A percentile compares a stretch with the other conserved stretches of the same genome.
phyloP scores from a whole-genome alignment of 2,329 filamentous ascomycete genomes.

The Fusarium robinianum region DNA sequence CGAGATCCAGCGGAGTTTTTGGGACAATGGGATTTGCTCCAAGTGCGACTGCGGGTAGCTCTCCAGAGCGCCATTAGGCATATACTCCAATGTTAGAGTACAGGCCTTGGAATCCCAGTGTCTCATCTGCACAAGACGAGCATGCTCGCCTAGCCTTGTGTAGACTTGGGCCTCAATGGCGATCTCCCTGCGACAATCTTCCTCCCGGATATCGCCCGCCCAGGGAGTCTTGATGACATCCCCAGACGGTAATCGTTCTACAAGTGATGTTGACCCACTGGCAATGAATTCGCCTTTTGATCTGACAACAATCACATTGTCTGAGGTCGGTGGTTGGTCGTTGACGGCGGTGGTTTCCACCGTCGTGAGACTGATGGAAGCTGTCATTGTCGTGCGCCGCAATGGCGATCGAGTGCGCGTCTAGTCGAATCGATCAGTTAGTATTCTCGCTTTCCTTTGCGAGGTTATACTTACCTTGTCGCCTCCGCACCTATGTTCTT shows the following conservation, averaged over 20 bases:
- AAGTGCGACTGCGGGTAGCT: not conserved
- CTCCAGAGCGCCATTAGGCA: slow-evolving; percentile 1
- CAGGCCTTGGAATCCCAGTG: not conserved
- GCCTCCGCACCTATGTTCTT: too few relatives aligned
- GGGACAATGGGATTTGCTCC: not conserved
- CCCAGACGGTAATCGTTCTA: not conserved
- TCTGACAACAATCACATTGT: too few relatives aligned
- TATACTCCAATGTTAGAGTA: slow-evolving; percentile 1
- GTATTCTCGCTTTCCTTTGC: too few relatives aligned
- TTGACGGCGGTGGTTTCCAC: too few relatives aligned
- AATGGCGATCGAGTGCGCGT: too few relatives aligned
- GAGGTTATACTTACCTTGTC: too few relatives aligned
- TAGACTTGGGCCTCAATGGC: not conserved
- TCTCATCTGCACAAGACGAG: slow-evolving; percentile 1
- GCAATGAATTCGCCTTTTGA: slow-evolving; percentile 8
- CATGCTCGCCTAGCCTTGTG: not conserved
- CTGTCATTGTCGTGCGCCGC: too few relatives aligned
- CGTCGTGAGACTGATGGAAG: too few relatives aligned
- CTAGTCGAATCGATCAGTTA: too few relatives aligned
- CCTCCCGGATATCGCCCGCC: not conserved
- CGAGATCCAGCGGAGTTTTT: not conserved
- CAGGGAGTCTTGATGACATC: slow-evolving; percentile 6
- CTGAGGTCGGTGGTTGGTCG: too few relatives aligned
- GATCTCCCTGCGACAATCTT: not conserved
- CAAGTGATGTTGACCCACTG: not conserved